Evolutionary conservation across 192 early-diverging fungal genomes (phyloP).

Genomic region (Funneliformis mosseae): DNA sequence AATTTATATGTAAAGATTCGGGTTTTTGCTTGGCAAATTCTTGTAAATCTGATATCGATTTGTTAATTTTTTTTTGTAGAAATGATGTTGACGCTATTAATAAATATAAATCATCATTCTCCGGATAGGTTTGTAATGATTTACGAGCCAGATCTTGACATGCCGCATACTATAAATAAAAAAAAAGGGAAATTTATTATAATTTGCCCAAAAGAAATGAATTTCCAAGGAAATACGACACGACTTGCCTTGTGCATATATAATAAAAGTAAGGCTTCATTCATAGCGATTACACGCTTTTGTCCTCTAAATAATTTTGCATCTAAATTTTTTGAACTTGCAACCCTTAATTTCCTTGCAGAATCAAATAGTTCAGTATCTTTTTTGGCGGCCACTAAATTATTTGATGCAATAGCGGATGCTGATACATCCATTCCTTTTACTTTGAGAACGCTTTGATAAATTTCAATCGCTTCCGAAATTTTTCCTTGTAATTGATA

Average conservation of each 20-base stretch:
- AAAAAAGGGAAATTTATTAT: not conserved
- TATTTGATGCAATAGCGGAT: conserved; percentile 69
- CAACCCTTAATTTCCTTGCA: conserved; percentile 55
- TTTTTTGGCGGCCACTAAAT: conserved; percentile 59
- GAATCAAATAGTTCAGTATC: conserved; percentile 63
- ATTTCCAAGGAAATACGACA: not conserved
- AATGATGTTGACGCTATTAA: conserved; percentile 59
- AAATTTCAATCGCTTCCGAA: conserved; percentile 60
- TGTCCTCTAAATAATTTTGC: conserved; percentile 62
- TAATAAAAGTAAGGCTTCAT: conserved; percentile 60
- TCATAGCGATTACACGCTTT: conserved; percentile 61
- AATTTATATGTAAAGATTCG: conserved; percentile 54
- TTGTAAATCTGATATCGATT: conserved; percentile 60
- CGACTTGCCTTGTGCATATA: conserved; percentile 55
- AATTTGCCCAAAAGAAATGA: not conserved
- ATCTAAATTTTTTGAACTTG: conserved; percentile 57
- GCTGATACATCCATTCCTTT: conserved; percentile 59
- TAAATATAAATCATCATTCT: conserved; percentile 59
- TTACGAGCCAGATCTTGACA: conserved; percentile 55
- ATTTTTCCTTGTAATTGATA: conserved; percentile 60
- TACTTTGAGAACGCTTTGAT: conserved; percentile 55
- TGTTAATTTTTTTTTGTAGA: conserved; percentile 58
- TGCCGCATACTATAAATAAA: conserved; percentile 43
- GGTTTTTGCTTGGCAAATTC: conserved; percentile 44
- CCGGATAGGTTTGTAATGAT: conserved; percentile 60